Conservation (phyloP, 345 rosid genomes). For the Gossypium stocksii region DNA sequence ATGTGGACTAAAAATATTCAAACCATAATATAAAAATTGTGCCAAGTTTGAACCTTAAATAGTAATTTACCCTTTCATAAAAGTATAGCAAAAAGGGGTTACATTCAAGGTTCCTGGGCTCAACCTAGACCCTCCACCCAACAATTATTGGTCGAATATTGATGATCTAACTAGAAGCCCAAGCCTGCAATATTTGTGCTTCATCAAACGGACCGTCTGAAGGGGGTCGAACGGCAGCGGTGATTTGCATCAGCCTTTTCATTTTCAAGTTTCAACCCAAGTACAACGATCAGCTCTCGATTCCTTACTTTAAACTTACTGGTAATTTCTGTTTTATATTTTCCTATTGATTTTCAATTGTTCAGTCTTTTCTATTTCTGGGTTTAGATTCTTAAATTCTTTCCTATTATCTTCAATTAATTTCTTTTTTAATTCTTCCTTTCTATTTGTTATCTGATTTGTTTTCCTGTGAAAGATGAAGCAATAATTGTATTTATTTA, state of each 20-base stretch:
- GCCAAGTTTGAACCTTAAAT: too few relatives aligned
- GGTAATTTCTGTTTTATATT: neutral
- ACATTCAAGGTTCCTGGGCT: neutral
- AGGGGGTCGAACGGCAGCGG: neutral
- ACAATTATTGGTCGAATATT: neutral
- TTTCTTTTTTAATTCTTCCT: neutral
- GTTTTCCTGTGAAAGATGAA: neutral
- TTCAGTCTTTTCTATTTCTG: neutral
- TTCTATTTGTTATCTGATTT: neutral
- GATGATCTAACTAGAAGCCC: neutral
- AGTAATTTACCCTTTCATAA: too few relatives aligned
- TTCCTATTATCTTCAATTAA: neutral
- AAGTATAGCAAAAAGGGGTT: neutral
- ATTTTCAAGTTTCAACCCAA: neutral
- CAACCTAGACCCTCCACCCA: neutral
- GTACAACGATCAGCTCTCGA: too few relatives aligned
- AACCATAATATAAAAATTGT: too few relatives aligned
- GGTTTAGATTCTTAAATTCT: neutral
- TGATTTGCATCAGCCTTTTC: neutral
- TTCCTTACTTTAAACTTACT: too few relatives aligned
- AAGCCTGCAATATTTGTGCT: neutral
- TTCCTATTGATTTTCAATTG: neutral
- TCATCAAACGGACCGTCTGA: neutral
- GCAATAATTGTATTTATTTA: neutral
- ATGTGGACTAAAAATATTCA: too few relatives aligned